A percentile compares a stretch with the other conserved stretches of the same genome.
phyloP scores from a whole-genome alignment of 306 rosid species.

The Ammopiptanthus mongolicus region DNA sequence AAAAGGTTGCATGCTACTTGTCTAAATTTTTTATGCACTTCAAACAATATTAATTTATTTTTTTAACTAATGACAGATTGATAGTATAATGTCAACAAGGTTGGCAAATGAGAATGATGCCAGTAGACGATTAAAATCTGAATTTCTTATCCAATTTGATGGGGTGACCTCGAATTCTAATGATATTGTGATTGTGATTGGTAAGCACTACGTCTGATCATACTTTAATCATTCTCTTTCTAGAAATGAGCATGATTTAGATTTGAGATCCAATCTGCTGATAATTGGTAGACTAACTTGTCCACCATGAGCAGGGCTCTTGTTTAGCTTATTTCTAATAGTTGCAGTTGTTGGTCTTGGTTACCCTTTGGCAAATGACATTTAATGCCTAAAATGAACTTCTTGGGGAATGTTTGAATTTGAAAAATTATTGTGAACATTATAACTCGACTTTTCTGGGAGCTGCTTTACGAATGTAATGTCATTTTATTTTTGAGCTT shows the following conservation, averaged over 20 bases:
- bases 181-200: slow-evolving; percentile 89
- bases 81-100: slow-evolving; percentile 94
- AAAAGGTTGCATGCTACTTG: neutral
- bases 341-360: neutral
- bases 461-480: neutral
- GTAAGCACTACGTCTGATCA: slow-evolving; percentile 41
- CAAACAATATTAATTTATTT: neutral
- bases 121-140: slow-evolving; percentile 92
- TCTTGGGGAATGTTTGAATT: neutral
- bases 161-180: slow-evolving; percentile 87
- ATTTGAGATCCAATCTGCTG: slow-evolving; percentile 5
- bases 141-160: slow-evolving; percentile 95
- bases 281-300: neutral
- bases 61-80: slow-evolving; percentile 55
- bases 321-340: neutral
- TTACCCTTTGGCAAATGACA: neutral
- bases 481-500: slow-evolving; percentile 2
- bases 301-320: neutral
- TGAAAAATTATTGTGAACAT: neutral
- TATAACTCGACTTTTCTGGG: neutral
- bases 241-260: neutral
- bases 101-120: slow-evolving; percentile 81
- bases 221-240: slow-evolving; percentile 4
- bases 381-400: neutral
- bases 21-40: neutral